Evolutionary conservation across 306 rosid species (phyloP), one percentile per base, ranked within the genome.

Genomic region (Quercus robur): DNA sequence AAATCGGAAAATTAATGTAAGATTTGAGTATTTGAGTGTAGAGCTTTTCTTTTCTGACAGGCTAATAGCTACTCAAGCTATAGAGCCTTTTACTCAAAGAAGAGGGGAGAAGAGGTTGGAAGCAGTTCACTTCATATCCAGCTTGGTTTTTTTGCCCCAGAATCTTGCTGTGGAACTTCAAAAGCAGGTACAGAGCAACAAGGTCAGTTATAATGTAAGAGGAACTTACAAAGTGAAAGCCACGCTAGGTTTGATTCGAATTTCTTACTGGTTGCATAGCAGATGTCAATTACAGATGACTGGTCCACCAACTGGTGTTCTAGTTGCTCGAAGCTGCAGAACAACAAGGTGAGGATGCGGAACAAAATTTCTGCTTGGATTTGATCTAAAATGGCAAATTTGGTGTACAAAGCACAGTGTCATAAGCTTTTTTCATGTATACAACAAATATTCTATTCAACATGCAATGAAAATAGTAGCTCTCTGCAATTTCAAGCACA

Each of bases 281-380:
- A 61, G 80, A 41, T 96, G 99, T 82, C 97, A 86, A 51, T 81
- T 96, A 6, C 91, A 86, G 87, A 93, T 96, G 94, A 93, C 98
- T 35, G 84, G 92, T 78, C 99, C 98, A 0, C 99, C 99, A 4
- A 74, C 89, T 0, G 98, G 98, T 54, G 77, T 84, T 86, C 81
- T 93, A 33, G 88, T 96, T 71, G 86, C 93, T 19, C 84, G 88
- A 84, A 89, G 79, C 58, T 96, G 98, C 91, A 77, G 17, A 63
- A 91, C 97, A 70, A 84, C 77, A 71, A 35, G 90, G 81, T 86
- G 93, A 95, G 74, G 69, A 82, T 49, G 18, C 46, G 26, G 1
- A 76, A 63, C 56, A 78, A 13, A 21, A 14, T 76, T 71, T 84
- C 62, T 63, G 46, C 67, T 76, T 33, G 10, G 74, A 55, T 72